phyloP scores from a whole-genome alignment of 305 asterid species.

The Fraxinus ornus region DNA sequence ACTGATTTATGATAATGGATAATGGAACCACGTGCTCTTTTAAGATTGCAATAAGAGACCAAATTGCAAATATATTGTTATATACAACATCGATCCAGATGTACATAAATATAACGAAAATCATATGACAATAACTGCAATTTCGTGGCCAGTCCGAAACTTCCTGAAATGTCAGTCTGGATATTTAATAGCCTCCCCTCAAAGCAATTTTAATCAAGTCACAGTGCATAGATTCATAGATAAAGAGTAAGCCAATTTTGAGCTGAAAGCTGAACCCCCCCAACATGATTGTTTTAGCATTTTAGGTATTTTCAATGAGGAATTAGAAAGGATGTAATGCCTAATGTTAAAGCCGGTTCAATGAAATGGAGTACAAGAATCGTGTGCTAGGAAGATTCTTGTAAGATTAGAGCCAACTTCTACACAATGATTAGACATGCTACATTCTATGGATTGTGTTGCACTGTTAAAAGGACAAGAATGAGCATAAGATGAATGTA shows the following conservation, averaged over 20 bases:
- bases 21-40: neutral
- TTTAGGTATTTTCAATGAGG: neutral
- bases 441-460: neutral
- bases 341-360: neutral
- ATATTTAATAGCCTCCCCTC: neutral
- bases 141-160: neutral
- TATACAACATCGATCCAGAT: neutral
- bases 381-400: neutral
- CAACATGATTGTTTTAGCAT: neutral
- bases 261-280: neutral
- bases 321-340: neutral
- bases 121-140: neutral
- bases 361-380: neutral
- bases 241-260: neutral
- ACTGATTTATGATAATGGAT: neutral
- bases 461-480: neutral
- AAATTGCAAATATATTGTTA: neutral
- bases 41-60: neutral
- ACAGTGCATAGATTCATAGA: neutral
- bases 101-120: neutral
- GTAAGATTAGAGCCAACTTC: neutral
- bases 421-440: neutral
- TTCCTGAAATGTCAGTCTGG: neutral
- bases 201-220: neutral
- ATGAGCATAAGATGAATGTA: neutral